Evolutionary conservation across 495 filamentous ascomycete species (phyloP).

Genomic region (Daldinia loculata): DNA sequence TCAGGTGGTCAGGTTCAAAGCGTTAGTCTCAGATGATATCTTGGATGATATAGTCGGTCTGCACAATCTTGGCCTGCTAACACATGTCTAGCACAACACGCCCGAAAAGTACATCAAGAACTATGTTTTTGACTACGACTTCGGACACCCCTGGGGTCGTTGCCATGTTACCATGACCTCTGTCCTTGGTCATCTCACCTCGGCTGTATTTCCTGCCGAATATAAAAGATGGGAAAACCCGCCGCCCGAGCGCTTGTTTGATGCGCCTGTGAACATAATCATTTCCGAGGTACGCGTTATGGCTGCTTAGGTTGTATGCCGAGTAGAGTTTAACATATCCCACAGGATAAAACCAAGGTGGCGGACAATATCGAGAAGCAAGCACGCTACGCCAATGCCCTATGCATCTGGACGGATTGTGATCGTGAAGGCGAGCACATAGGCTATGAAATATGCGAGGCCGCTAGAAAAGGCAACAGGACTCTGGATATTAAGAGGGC

Average conservation of each 20-base stretch:
- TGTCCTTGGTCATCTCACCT: conserved; percentile 85
- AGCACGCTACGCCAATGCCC: conserved; percentile 70
- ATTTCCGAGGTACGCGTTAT: conserved; percentile 66
- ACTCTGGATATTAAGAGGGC: conserved; percentile 83
- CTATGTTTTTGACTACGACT: conserved; percentile 89
- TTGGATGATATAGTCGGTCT: background rate
- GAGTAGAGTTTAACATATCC: conserved; percentile 23
- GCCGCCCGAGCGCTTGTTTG: conserved; percentile 80
- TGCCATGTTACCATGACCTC: conserved; percentile 91
- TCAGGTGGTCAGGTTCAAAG: conserved; percentile 75
- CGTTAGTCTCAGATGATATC: conserved; percentile 60
- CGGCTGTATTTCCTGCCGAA: conserved; percentile 71
- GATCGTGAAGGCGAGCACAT: conserved; percentile 98
- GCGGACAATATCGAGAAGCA: conserved; percentile 84
- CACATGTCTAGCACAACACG: conserved; percentile 55
- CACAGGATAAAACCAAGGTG: conserved; percentile 78
- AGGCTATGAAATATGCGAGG: conserved; percentile 86
- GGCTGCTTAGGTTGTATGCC: background rate
- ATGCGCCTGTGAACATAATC: conserved; percentile 73
- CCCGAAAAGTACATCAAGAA: conserved; percentile 87
- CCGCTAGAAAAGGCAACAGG: conserved; percentile 76
- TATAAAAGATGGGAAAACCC: conserved; percentile 84
- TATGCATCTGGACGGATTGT: conserved; percentile 99
- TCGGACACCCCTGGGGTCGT: conserved; percentile 79
- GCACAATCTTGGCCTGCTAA: conserved; percentile 16